Evolutionary conservation across 495 filamentous ascomycete species (phyloP).

Genomic region (Tuber umbilicatum): DNA sequence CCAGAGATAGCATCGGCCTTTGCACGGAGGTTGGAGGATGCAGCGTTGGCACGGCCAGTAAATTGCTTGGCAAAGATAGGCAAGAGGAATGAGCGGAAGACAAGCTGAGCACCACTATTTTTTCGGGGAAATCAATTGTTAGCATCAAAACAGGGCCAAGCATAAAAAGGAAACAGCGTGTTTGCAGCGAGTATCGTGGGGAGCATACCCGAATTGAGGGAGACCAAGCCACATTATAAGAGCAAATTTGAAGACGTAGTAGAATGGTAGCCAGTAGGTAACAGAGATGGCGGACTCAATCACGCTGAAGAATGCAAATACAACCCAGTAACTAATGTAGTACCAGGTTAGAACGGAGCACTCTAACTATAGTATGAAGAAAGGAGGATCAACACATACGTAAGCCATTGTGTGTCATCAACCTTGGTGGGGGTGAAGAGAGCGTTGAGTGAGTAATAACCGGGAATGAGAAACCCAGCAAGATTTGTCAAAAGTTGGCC

Average conservation of each 20-base stretch:
- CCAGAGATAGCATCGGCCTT: constrained; percentile 73
- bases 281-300: constrained; percentile 88
- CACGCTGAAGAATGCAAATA: constrained; percentile 86
- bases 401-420: constrained; percentile 88
- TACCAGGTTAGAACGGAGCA: constrained; percentile 33
- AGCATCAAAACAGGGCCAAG: background rate
- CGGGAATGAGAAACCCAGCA: constrained; percentile 87
- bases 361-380: constrained; percentile 5
- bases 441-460: constrained; percentile 89
- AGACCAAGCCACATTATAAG: constrained; percentile 95
- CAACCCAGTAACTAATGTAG: constrained; percentile 72
- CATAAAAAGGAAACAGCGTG: background rate
- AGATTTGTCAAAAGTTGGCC: constrained; percentile 95
- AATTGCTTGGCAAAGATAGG: constrained; percentile 90
- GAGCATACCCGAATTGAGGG: constrained; percentile 76
- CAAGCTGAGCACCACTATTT: constrained; percentile 78
- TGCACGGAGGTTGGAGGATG: constrained; percentile 73
- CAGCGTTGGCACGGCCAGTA: constrained; percentile 61
- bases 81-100: constrained; percentile 94
- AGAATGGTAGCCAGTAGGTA: constrained; percentile 99
- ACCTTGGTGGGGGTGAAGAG: constrained; percentile 72
- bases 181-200: constrained; percentile 6
- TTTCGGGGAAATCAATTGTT: constrained; percentile 7
- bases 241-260: constrained; percentile 99
- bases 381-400: constrained; percentile 45